Evolutionary conservation across 352 stramenopile genomes (phyloP), one percentile per base, ranked within the genome.

Genomic region (Chrysophaeum taylorii): DNA sequence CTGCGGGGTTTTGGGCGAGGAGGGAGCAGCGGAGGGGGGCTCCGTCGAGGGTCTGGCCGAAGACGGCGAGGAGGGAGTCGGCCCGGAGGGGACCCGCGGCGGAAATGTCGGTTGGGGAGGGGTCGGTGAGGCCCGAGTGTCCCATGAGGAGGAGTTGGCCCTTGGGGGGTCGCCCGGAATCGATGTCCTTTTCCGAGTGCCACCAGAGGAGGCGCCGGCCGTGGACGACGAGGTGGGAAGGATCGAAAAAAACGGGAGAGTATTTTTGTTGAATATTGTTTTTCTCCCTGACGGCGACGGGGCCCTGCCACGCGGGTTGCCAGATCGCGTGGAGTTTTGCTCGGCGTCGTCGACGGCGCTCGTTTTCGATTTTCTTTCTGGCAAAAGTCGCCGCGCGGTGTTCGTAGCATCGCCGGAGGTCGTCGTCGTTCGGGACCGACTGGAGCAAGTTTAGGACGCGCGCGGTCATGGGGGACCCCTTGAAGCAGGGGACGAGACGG

Each of bases 291-390:
- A 62, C 7, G 4, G 14, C 9, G 7, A 62, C 50, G 50, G 15
- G 1, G 21, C 36, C 57, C 33, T 66, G 16, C 57, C 57, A 66
- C 16, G 23, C 41, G 57, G 23, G 29, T 7, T 66, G 16, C 57
- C 57, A 66, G 57, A 66, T 66, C 5, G 14, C 57, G 36, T 66
- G 57, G 12, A 66, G 31, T 36, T 23, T 27, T 18, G 57, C 57
- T 16, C 14, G 57, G 31, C 14, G 1, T 16, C 14, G 7, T 5
- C 31, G 31, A 23, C 57, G 57, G 33, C 36, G 31, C 35, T 66
- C 57, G 31, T 42, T 9, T 1, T 45, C 15, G 9, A 66, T 25
- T 23, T 21, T 5, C 16, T 23, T 23, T 5, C 27, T 23, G 2
- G 57, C 57, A 36, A 45, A n/a, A 23, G 18, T 7, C 57, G 7